Evolutionary conservation across 2,329 filamentous ascomycete species (phyloP).

Genomic region (Xylariales sp.): DNA sequence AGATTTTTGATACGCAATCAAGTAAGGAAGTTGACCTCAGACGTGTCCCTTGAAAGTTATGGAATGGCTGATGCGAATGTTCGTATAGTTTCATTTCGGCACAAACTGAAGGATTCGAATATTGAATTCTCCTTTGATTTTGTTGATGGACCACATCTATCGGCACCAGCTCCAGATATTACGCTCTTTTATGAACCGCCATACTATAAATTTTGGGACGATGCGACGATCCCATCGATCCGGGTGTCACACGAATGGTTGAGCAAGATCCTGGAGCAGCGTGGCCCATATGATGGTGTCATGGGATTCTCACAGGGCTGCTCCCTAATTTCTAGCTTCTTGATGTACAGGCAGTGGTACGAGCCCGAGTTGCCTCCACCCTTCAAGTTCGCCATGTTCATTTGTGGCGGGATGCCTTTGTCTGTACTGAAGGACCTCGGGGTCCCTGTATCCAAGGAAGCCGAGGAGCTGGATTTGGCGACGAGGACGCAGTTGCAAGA

Average conservation of each 20-base stretch:
- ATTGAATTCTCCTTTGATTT: conserved; percentile 15
- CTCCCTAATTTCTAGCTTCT: conserved; percentile 31
- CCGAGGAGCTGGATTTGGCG: conserved; percentile 20
- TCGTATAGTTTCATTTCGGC: conserved; percentile 5
- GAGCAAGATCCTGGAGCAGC: conserved; percentile 21
- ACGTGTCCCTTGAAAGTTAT: no score
- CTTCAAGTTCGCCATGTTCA: conserved; percentile 34
- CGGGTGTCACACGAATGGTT: conserved; percentile 29
- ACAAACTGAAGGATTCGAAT: conserved; percentile 1
- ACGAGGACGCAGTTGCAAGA: conserved; percentile 11
- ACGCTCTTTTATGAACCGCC: conserved; percentile 8
- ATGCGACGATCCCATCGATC: conserved; percentile 20
- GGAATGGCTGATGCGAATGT: no score
- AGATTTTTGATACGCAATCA: conserved; percentile 3
- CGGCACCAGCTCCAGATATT: conserved; percentile 5
- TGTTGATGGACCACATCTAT: conserved; percentile 13
- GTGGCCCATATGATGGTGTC: conserved; percentile 22
- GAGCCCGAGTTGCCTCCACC: conserved; percentile 21
- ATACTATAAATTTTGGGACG: conserved; percentile 14
- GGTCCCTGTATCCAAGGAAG: conserved; percentile 23
- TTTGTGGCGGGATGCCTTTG: conserved; percentile 33
- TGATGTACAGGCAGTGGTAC: conserved; percentile 32
- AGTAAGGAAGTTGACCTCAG: no score
- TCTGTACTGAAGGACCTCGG: conserved; percentile 28
- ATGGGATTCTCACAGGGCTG: conserved; percentile 26